Conservation (phyloP, 371 early-diverging fungal species). For the Catenaria anguillulae region DNA sequence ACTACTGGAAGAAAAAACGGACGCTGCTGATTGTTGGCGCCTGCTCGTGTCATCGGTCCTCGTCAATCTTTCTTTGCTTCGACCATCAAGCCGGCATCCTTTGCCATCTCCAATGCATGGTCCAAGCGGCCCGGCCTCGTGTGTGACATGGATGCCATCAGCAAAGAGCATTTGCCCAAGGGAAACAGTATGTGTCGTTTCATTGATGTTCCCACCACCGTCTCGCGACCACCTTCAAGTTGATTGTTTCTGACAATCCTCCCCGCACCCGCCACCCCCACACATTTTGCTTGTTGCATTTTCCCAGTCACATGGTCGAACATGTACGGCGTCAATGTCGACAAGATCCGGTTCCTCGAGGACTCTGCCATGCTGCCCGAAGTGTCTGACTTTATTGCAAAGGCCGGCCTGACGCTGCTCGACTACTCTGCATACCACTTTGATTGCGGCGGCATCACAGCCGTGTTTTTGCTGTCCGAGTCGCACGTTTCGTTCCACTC, state of each 20-base stretch:
- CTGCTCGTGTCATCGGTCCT: neutral
- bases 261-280: no score
- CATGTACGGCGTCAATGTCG: neutral
- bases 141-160: neutral
- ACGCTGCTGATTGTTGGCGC: neutral
- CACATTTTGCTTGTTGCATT: no score
- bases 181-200: no score
- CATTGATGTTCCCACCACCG: no score
- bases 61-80: neutral
- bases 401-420: neutral
- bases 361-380: neutral
- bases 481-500: neutral
- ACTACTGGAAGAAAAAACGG: neutral
- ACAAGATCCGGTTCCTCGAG: neutral
- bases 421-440: neutral
- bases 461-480: conserved; percentile 4
- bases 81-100: neutral
- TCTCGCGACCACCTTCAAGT: no score
- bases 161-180: neutral
- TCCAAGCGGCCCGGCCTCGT: neutral
- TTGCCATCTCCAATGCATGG: neutral
- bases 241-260: no score
- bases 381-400: neutral
- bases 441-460: conserved; percentile 3
- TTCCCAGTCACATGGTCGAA: conserved; percentile 2